These are phyloP conservation scores for Papiliotrema laurentii DNA, from an alignment of 1,284 basidiomycete genomes.

Conservation along the genomic window DNA sequence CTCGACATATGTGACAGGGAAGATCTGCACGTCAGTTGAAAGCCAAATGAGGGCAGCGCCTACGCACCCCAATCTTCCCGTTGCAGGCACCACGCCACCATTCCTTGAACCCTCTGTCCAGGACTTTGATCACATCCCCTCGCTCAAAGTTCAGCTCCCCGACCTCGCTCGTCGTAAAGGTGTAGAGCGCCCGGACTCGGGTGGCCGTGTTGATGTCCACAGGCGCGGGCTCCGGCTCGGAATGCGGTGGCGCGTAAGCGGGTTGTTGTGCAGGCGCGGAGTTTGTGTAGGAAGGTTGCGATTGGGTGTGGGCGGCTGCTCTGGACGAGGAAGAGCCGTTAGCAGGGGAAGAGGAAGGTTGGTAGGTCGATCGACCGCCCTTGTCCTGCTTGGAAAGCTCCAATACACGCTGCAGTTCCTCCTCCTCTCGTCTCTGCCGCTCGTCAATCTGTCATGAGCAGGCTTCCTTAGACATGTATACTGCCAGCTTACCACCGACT, in stretches of 20 bases:
- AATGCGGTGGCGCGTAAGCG: conserved; percentile 17
- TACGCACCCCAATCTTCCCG: conserved; percentile 68
- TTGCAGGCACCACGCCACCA: conserved; percentile 97
- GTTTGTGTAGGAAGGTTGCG: conserved; percentile 4
- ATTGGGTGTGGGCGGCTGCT: conserved; percentile 12
- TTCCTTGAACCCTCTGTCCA: conserved; percentile 91
- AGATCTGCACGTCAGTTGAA: conserved; percentile 55
- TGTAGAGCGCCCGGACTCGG: conserved; percentile 83
- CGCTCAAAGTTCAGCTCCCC: conserved; percentile 91
- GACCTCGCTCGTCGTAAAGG: conserved; percentile 80
- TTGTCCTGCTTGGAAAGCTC: conserved; percentile 85
- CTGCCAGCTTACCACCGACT: conserved; percentile 16
- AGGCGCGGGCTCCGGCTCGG: conserved; percentile 33
- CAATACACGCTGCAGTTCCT: conserved; percentile 83
- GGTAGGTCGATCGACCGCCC: conserved; percentile 57
- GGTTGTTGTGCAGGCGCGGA: conserved; percentile 1
- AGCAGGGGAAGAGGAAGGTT: conserved; percentile 18
- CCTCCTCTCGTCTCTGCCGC: conserved; percentile 73
- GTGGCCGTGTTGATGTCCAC: conserved; percentile 56
- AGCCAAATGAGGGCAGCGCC: not conserved
- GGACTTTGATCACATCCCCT: conserved; percentile 92
- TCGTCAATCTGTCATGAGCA: conserved; percentile 61
- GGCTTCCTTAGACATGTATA: not conserved
- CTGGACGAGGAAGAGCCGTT: conserved; percentile 16
- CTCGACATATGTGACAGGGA: conserved; percentile 97